Conservation (phyloP, 495 filamentous ascomycete genomes). For the Xylaria grammica region DNA sequence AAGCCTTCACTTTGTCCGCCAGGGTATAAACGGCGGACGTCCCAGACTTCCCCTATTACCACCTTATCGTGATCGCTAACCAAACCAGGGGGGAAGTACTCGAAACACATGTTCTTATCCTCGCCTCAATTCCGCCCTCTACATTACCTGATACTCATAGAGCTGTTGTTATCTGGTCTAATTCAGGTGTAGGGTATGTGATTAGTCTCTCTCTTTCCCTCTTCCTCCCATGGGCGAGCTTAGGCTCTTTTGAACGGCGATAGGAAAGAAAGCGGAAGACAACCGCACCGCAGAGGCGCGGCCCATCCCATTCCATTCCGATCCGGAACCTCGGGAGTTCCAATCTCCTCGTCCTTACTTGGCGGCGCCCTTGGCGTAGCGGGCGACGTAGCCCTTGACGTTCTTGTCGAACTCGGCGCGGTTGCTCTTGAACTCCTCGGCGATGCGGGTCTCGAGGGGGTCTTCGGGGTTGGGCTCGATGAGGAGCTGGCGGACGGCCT, state of each 20-base stretch:
- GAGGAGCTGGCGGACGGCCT: slow-evolving; percentile 78
- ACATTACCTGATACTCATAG: too few relatives aligned
- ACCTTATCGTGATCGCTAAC: too few relatives aligned
- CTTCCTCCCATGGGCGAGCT: neutral
- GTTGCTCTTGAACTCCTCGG: slow-evolving; percentile 81
- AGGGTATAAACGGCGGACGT: too few relatives aligned
- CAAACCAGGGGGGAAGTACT: too few relatives aligned
- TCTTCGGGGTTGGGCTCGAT: slow-evolving; percentile 92
- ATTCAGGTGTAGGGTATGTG: neutral
- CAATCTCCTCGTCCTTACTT: neutral
- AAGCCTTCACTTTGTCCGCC: neutral
- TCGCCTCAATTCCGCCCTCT: neutral
- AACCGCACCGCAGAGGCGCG: neutral
- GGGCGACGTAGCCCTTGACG: slow-evolving; percentile 78
- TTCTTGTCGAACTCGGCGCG: slow-evolving; percentile 78
- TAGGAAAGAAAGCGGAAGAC: too few relatives aligned
- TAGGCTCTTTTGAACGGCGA: neutral
- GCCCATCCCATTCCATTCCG: too few relatives aligned
- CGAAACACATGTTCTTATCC: neutral
- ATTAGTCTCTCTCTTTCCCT: neutral
- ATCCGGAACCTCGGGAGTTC: too few relatives aligned
- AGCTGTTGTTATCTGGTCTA: neutral
- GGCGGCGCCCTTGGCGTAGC: slow-evolving; percentile 66
- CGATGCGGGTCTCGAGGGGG: slow-evolving; percentile 86
- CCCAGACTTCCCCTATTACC: too few relatives aligned